Conservation (phyloP, 805 yeast genomes). For the Komagataella populi region DNA sequence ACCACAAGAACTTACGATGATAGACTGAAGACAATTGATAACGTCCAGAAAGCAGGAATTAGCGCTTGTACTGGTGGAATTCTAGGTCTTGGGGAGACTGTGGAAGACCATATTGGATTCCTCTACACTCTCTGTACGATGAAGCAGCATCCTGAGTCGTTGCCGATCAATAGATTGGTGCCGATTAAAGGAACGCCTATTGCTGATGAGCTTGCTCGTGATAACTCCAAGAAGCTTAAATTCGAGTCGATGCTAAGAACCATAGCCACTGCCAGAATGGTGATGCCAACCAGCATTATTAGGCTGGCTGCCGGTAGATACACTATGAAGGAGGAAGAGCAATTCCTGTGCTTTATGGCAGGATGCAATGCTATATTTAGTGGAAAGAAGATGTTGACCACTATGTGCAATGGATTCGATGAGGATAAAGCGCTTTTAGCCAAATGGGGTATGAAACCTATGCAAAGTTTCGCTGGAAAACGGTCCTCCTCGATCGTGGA, state of each 20-base stretch:
- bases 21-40: slow-evolving; percentile 49
- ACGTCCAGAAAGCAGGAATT: slow-evolving; percentile 50
- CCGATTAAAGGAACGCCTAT: slow-evolving; percentile 72
- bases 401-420: slow-evolving; percentile 77
- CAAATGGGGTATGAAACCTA: slow-evolving; percentile 57
- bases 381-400: slow-evolving; percentile 70
- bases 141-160: slow-evolving; percentile 65
- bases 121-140: slow-evolving; percentile 53
- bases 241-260: slow-evolving; percentile 55
- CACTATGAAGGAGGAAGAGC: slow-evolving; percentile 69
- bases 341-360: slow-evolving; percentile 59
- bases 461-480: slow-evolving; percentile 25
- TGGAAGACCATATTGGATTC: slow-evolving; percentile 58
- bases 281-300: slow-evolving; percentile 62
- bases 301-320: slow-evolving; percentile 74
- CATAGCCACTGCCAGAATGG: slow-evolving; percentile 60
- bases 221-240: slow-evolving; percentile 26
- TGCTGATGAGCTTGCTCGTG: slow-evolving; percentile 31
- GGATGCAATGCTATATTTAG: slow-evolving; percentile 77
- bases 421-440: slow-evolving; percentile 57
- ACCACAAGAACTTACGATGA: slow-evolving; percentile 63
- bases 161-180: slow-evolving; percentile 72
- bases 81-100: slow-evolving; percentile 64
- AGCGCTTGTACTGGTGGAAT: slow-evolving; percentile 73
- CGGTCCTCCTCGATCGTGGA: neutral